phyloP scores from a whole-genome alignment of 1,284 basidiomycete species.

The Ustilago trichophora region DNA sequence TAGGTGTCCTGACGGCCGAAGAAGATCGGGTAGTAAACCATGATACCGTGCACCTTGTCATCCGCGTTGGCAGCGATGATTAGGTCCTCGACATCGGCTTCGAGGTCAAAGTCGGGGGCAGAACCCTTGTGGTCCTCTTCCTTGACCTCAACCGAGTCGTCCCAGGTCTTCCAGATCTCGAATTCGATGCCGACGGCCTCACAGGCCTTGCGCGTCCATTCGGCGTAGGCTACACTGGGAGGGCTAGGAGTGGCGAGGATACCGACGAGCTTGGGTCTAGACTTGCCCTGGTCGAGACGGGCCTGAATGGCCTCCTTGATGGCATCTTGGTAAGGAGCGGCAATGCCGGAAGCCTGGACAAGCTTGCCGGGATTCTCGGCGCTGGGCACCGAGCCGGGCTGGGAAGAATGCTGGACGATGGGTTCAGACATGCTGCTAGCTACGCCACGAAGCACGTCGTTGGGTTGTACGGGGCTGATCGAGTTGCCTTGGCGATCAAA shows the following conservation, averaged over 20 bases:
- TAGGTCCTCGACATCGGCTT: conserved; percentile 68
- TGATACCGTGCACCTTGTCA: conserved; percentile 86
- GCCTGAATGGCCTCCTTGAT: conserved; percentile 51
- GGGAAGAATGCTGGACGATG: conserved; percentile 23
- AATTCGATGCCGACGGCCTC: conserved; percentile 87
- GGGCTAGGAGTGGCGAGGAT: conserved; percentile 87
- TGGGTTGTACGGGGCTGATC: conserved; percentile 31
- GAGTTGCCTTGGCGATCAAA: conserved; percentile 32
- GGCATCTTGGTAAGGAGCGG: conserved; percentile 59
- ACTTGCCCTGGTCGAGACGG: conserved; percentile 47
- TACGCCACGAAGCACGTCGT: conserved; percentile 49
- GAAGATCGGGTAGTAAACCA: conserved; percentile 74
- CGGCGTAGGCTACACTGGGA: conserved; percentile 89
- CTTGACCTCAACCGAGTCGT: conserved; percentile 50
- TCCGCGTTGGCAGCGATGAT: conserved; percentile 78
- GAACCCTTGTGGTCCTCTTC: conserved; percentile 75
- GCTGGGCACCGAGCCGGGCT: conserved; percentile 29
- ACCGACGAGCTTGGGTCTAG: conserved; percentile 82
- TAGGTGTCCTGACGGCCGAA: conserved; percentile 84
- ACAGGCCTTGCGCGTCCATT: conserved; percentile 92
- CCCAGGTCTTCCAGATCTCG: conserved; percentile 70
- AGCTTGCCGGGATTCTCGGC: conserved; percentile 61
- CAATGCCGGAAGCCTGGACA: conserved; percentile 58
- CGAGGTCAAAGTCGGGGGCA: conserved; percentile 79
- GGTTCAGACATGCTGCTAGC: conserved; percentile 53